Evolutionary conservation across 75 land plant species (phyloP), one percentile per base, ranked within the genome.

Genomic region (Selaginella tamariscina): DNA sequence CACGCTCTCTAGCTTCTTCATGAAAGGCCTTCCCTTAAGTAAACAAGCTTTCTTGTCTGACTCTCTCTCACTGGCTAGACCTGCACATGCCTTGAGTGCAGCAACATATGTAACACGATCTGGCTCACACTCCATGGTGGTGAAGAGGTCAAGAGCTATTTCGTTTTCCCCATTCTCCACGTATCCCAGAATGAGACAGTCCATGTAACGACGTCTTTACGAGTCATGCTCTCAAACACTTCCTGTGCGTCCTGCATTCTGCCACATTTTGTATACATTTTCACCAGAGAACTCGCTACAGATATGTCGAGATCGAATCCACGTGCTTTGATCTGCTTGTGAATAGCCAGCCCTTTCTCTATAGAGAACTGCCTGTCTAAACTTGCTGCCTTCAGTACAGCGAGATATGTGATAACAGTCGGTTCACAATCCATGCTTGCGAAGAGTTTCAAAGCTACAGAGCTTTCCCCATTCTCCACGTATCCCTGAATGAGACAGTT

Each of bases 201-300:
- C 49, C 49, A 39, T 15, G 49, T 9, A 59, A 59, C 62, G n/a
- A 59, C 23, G 26, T 21, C 26, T 26, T n/a, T 8, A 9, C 26
- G 18, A 59, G 62, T 9, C 62, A 59, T 59, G 21, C 23, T 21
- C 8, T 59, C 62, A n/a, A 59, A 59, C n/a, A 59, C 62, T 21
- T 23, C 21, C 9, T 21, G 26, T 9, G 62, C 62, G 2, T 59
- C 62, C 26, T 59, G 18, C n/a, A 59, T 5, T n/a, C n/a, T 59
- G n/a, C 62, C 62, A 59, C 62, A 59, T n/a, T 59, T 59, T n/a
- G 62, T 21, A n/a, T 59, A 59, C 62, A 59, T 59, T 2, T 59
- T 21, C 9, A 59, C 21, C 24, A 59, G 21, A 9, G 62, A 9
- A 23, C n/a, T 59, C 26, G n/a, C 62, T n/a, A 59, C 26, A n/a